Evolutionary conservation across 2,329 filamentous ascomycete genomes (phyloP), one percentile per base, ranked within the genome.

Genomic region (Aspergillus sp.): DNA sequence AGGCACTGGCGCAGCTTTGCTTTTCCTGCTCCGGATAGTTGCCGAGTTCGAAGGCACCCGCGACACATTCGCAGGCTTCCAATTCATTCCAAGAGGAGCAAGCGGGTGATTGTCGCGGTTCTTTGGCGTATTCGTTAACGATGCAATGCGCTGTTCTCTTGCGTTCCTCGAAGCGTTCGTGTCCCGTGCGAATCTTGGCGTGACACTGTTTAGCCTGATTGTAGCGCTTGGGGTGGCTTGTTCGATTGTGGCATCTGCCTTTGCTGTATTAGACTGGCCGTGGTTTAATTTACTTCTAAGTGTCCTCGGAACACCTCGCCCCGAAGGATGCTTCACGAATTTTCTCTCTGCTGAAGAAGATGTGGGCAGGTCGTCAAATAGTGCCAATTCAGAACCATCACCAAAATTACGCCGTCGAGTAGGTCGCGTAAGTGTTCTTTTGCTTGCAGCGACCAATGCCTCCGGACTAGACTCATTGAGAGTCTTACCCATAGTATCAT

Each of bases 331-430:
- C 75, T 93, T 96, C 63, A 92, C 82, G 71, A 87, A 99, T 69
- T 87, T 90, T 63, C 88, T 92, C 77, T 99, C 95, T 13, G 87
- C 85, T 62, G 89, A 87, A 12, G 85, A 87, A 15, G 93, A 97
- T 0, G 93, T 98, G 1, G 94, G 94, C 58, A 99, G 80, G 76
- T 99, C 95, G 73, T 99, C 95, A 73, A 99, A 98, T 2, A 85
- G 88, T 67, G 98, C 94, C 36, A 99, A 83, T 76, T 99, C 95
- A 62, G 89, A 90, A 15, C 95, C 95, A 74, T 97, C 92, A 12
- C 95, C 95, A 78, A 96, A 99, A 69, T 91, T 87, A 49, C 88
- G 85, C 61, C 83, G 82, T 43, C 87, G 83, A 38, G 86, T 83
- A 3, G 92, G 92, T 73, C 89, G 90, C 64, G 86, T 93, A 61